Conservation (phyloP, 2,329 filamentous ascomycete genomes). For the Talaromyces sp. region DNA sequence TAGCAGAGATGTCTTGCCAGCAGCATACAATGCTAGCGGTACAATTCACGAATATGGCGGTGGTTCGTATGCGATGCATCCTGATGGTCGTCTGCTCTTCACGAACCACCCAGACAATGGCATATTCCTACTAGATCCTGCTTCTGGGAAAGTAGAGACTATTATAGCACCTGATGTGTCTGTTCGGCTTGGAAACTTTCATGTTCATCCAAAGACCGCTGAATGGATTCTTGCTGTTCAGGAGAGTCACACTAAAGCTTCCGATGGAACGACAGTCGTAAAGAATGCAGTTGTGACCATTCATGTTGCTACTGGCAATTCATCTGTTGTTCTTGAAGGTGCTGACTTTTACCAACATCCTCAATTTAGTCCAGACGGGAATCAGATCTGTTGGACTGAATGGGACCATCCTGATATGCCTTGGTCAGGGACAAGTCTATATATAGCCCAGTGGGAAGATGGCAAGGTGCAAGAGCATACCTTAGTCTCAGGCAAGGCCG, state of each 20-base stretch:
- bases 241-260: conserved; percentile 18
- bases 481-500: conserved; percentile 38
- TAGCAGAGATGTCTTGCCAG: conserved; percentile 40
- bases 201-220: conserved; percentile 30
- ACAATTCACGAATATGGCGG: conserved; percentile 54
- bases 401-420: conserved; percentile 55
- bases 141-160: conserved; percentile 27
- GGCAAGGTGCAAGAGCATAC: conserved; percentile 25
- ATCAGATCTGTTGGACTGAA: conserved; percentile 48
- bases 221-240: conserved; percentile 46
- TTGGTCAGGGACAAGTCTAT: conserved; percentile 45
- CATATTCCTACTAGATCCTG: conserved; percentile 41
- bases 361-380: conserved; percentile 45
- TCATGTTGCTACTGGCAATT: conserved; percentile 17
- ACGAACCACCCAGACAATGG: conserved; percentile 39
- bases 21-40: conserved; percentile 40
- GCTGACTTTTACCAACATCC: conserved; percentile 53
- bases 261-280: neutral
- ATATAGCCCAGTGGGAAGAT: conserved; percentile 41
- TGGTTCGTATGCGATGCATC: conserved; percentile 33
- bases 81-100: conserved; percentile 41
- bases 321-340: conserved; percentile 35
- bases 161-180: conserved; percentile 22
- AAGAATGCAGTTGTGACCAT: conserved; percentile 22
- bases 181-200: conserved; percentile 46